Percentiles rank a stretch among this genome's conserved stretches.
phyloP scores from a whole-genome alignment of 345 rosid species.

The Salix purpurea region DNA sequence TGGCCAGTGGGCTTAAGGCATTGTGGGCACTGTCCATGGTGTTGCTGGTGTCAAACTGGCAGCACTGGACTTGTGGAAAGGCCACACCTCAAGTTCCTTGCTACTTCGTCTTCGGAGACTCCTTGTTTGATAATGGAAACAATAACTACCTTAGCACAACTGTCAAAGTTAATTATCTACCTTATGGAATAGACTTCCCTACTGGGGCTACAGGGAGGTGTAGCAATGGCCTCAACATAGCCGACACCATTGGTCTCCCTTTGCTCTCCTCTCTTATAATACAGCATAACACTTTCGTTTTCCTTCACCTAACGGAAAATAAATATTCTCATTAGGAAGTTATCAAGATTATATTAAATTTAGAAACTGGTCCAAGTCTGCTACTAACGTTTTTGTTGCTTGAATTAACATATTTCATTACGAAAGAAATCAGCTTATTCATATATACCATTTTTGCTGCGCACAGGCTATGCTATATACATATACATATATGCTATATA shows the following conservation, averaged over 20 bases:
- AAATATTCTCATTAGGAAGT: not conserved
- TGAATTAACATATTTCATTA: not conserved
- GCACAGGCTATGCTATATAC: not conserved
- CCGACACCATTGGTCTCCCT: not conserved
- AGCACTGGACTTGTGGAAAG: not conserved
- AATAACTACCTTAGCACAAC: not conserved
- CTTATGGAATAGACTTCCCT: not conserved
- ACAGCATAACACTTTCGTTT: not conserved
- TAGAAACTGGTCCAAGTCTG: not conserved
- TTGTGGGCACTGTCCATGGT: not conserved
- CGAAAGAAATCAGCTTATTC: not conserved
- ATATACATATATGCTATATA: no score
- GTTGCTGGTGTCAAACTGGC: not conserved
- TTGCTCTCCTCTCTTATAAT: not conserved
- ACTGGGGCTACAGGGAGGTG: not conserved
- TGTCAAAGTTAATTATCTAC: not conserved
- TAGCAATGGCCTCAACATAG: not conserved
- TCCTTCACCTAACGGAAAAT: not conserved
- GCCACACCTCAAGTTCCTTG: not conserved
- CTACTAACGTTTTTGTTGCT: not conserved
- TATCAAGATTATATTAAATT: no score
- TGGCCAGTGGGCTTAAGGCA: not conserved
- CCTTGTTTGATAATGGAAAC: not conserved
- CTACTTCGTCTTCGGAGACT: not conserved
- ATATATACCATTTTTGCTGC: not conserved